A percentile compares a stretch with the other conserved stretches of the same genome.
phyloP scores from a whole-genome alignment of 2,329 filamentous ascomycete species.

The Diaporthe sp. region DNA sequence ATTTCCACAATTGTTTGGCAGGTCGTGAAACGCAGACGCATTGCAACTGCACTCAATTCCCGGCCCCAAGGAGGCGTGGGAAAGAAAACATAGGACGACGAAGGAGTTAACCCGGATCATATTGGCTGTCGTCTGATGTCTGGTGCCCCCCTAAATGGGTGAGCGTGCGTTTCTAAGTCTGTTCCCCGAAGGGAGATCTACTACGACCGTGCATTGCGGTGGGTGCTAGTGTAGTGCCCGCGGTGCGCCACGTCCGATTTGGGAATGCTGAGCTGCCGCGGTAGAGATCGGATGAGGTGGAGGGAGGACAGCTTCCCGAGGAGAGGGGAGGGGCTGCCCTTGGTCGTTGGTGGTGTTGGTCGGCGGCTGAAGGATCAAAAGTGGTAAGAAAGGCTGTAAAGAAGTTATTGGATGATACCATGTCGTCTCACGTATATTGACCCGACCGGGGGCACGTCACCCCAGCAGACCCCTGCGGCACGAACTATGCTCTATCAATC shows the following conservation, averaged over 20 bases:
- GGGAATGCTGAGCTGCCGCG: conserved; percentile 25
- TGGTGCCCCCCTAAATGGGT: background rate
- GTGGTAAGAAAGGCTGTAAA: background rate
- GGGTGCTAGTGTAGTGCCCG: conserved; percentile 9
- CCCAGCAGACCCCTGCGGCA: conserved; percentile 9
- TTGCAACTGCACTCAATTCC: background rate
- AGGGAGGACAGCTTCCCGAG: conserved; percentile 3
- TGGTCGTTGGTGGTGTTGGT: background rate
- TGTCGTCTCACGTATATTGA: conserved; percentile 29
- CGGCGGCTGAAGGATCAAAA: conserved; percentile 4
- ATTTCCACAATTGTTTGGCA: conserved; percentile 22
- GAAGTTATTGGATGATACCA: conserved; percentile 19
- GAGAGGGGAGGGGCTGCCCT: background rate
- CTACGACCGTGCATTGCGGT: background rate
- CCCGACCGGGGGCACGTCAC: conserved; percentile 8
- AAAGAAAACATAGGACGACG: background rate
- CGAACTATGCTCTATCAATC: conserved; percentile 23
- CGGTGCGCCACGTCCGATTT: conserved; percentile 18
- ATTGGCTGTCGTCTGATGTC: conserved; percentile 31
- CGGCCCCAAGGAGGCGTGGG: background rate
- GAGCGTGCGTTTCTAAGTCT: background rate
- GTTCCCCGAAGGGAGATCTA: conserved; percentile 12
- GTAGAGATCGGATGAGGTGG: conserved; percentile 21
- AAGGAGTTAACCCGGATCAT: background rate
- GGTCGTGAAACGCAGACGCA: background rate